phyloP scores from a whole-genome alignment of 2,329 filamentous ascomycete genomes.

The Ophiostoma piceae region DNA sequence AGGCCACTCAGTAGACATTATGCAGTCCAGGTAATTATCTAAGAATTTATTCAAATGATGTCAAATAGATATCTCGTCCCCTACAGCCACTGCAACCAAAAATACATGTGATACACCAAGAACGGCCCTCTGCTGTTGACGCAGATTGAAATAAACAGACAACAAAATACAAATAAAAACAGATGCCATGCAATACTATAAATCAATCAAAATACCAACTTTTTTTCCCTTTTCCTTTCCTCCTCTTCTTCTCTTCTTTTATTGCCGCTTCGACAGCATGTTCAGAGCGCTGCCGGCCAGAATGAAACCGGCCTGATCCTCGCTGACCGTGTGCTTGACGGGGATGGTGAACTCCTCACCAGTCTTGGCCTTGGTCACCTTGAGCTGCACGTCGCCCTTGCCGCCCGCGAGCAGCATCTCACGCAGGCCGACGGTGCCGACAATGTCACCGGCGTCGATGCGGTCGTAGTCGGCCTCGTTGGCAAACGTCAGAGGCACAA shows the following conservation, averaged over 20 bases:
- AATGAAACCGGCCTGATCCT: slow-evolving; percentile 88
- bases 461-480: slow-evolving; percentile 83
- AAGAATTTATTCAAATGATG: slow-evolving; percentile 4
- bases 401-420: slow-evolving; percentile 75
- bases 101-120: background rate
- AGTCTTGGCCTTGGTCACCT: slow-evolving; percentile 55
- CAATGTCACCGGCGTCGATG: slow-evolving; percentile 76
- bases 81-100: background rate
- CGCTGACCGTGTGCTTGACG: slow-evolving; percentile 81
- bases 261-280: slow-evolving; percentile 61
- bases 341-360: slow-evolving; percentile 65
- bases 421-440: slow-evolving; percentile 75
- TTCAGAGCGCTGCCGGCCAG: slow-evolving; percentile 92
- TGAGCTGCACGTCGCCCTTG: slow-evolving; percentile 67
- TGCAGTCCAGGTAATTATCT: background rate
- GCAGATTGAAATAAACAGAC: background rate
- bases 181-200: slow-evolving; percentile 8
- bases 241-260: background rate
- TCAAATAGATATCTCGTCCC: slow-evolving; percentile 10
- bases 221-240: background rate
- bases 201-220: background rate
- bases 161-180: background rate
- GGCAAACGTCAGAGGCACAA: slow-evolving; percentile 87
- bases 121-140: background rate
- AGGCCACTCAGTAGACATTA: background rate